Base-by-base conservation (phyloP, 192 early-diverging fungal species). In the Coemansia sp. region DNA sequence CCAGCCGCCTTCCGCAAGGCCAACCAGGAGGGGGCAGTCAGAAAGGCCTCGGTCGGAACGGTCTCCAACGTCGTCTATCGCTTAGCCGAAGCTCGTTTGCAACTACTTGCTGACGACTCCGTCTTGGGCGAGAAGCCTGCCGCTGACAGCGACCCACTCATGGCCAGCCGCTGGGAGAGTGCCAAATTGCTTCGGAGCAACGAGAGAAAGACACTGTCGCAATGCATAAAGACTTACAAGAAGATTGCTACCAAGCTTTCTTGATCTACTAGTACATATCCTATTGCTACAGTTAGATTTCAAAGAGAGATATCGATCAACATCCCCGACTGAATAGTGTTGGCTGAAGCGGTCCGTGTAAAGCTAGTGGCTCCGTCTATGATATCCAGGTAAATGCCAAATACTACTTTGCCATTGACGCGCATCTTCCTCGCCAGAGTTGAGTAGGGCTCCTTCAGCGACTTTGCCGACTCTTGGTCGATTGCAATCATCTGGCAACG, bases 401-500 rank as follows among this genome's bases (percentile, higher is more conserved):
- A 83, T 9, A 83, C 76, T 4, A 83, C 69, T 44, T 79, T 74
- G 29, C 76, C 76, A 34, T 70, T 64, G 30, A 83, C 67, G 9
- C 81, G 65, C 70, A 65, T 75, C 8, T 50, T 60, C 11, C 74
- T 67, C 18, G 81, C 81, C 44, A 83, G 66, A 39, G 87, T 89
- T 1, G 84, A 71, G 66, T 87, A 92, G 7, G 89, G 90, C 67
- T 91, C 90, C 27, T 83, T 83, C 18, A 86, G 75, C 59, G 76
- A 70, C 58, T 78, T 63, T 7, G 81, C 87, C 15, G 87, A 90
- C 45, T 78, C 73, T 50, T 88, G 89, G 64, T 93, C 85, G 24
- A 92, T 81, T 41, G 87, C 88, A n/a, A 92, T 84, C 87, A 93
- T 89, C 60, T 88, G 85, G 79, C 91, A 93, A 13, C 91, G 85